A percentile compares a stretch with the other conserved stretches of the same genome.
Conservation (phyloP, 495 filamentous ascomycete genomes). For the Penicillium cataractarum region DNA sequence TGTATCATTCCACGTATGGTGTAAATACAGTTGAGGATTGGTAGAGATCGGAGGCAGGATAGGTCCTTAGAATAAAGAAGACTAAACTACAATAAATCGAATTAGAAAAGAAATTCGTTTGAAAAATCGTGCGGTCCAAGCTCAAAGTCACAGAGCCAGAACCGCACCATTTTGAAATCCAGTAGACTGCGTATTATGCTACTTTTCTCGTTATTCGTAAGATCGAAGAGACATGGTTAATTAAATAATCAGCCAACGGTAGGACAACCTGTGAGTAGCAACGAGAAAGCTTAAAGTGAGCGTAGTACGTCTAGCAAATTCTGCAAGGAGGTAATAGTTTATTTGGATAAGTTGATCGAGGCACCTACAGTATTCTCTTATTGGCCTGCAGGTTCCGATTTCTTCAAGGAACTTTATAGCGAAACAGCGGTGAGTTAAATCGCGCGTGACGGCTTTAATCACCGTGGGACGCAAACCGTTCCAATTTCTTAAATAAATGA, state of each 20-base stretch:
- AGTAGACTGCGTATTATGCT: no score
- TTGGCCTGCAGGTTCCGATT: neutral
- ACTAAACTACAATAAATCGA: neutral
- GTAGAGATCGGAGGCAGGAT: neutral
- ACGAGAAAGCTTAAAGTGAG: neutral
- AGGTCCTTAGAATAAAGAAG: neutral
- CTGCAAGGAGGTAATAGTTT: neutral
- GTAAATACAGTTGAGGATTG: neutral
- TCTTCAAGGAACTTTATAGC: neutral
- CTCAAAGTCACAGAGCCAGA: no score
- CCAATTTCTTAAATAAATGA: neutral
- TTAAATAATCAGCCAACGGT: no score
- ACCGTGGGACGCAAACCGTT: neutral
- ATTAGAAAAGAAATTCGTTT: neutral
- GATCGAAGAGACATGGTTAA: no score
- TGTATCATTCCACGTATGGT: neutral
- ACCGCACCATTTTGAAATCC: no score
- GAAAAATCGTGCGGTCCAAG: neutral
- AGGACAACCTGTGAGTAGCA: no score
- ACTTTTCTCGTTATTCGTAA: no score
- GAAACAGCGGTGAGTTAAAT: neutral
- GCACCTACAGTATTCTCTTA: neutral
- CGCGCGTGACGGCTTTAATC: neutral
- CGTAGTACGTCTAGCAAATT: neutral
- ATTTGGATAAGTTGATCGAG: neutral